These are phyloP conservation scores for Nyssa sinensis DNA, from an alignment of 148 eudicot genomes.

Conservation along the genomic window DNA sequence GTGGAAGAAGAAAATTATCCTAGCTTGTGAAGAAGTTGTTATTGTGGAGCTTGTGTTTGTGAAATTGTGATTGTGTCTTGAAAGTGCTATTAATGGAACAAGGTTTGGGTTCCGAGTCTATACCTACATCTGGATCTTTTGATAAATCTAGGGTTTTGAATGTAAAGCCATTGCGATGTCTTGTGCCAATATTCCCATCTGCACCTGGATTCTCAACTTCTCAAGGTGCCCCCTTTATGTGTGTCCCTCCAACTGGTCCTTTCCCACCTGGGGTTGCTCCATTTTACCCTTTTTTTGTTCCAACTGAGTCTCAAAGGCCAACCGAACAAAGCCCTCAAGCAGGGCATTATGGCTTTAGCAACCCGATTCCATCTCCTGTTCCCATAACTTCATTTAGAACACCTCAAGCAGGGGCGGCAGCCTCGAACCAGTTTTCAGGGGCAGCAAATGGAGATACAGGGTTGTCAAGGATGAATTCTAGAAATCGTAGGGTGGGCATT, in stretches of 20 bases:
- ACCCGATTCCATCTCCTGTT: slow-evolving; percentile 41
- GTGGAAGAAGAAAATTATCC: no score
- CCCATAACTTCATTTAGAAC: slow-evolving; percentile 78
- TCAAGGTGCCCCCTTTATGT: slow-evolving; percentile 36
- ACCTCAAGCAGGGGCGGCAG: slow-evolving; percentile 42
- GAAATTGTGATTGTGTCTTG: not conserved
- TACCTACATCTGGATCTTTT: slow-evolving; percentile 21
- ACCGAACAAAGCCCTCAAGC: slow-evolving; percentile 12
- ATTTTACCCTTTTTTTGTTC: slow-evolving; percentile 39
- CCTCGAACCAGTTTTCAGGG: no score
- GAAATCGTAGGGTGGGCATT: slow-evolving; percentile 7
- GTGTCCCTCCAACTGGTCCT: slow-evolving; percentile 51
- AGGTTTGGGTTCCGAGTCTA: slow-evolving; percentile 32
- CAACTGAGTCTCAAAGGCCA: slow-evolving; percentile 20
- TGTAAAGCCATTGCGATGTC: slow-evolving; percentile 43
- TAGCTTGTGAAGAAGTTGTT: not conserved
- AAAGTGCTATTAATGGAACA: slow-evolving; percentile 29
- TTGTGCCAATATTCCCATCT: slow-evolving; percentile 42
- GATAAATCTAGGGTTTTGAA: slow-evolving; percentile 42
- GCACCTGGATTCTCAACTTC: slow-evolving; percentile 28
- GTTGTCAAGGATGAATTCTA: slow-evolving; percentile 35
- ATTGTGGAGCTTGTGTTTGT: not conserved
- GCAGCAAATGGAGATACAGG: slow-evolving; percentile 48
- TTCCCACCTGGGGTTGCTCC: slow-evolving; percentile 52
- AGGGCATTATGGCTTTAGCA: slow-evolving; percentile 19